Evolutionary conservation across 805 yeast genomes (phyloP), one percentile per base, ranked within the genome.

Genomic region (Wickerhamomyces hampshirensis): DNA sequence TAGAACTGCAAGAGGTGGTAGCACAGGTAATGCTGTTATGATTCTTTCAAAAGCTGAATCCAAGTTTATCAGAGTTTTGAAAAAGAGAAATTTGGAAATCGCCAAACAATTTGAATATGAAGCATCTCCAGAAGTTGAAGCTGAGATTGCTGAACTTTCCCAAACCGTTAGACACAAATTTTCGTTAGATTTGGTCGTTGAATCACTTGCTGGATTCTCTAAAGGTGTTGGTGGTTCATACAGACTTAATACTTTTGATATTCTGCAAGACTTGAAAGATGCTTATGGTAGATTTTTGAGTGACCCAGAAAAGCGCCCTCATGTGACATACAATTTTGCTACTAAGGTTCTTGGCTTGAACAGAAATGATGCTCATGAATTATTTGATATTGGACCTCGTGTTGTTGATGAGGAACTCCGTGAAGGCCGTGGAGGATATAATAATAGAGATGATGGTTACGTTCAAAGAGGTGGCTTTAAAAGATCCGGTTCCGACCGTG

Each of bases 1-100:
- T 42, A 80, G 98, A 70, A 91, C 97, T 12, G 98, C 95, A 29
- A 78, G 98, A 64, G 95, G 89, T 37, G 96, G 96, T 38, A 71
- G 73, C 40, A 65, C 69, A 17, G 98, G 98, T 44, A 67, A 71
- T 33, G 84, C 96, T 5, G 59, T 75, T 12, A 58, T 84, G 40
- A 79, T 76, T 54, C 51, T 78, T 32, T 66, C 82, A 21, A 59
- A 69, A 43, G 59, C 64, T 33, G 95, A 88, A 58, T 47, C 61
- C 26, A 69, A 71, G 23, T 88, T 76, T 57, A 59, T 77, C 27
- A 58, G 62, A 27, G 62, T 65, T 3, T 68, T 86, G 51, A 58
- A 62, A 32, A 57, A 68, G 39, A 75, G 73, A 53, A 78, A 77
- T 31, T 75, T 86, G 50, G 59, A 55, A 21, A 79, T 85, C 41